Evolutionary conservation across 164 flowering plant genomes (phyloP).

Genomic region (Euptelea pleiosperma): DNA sequence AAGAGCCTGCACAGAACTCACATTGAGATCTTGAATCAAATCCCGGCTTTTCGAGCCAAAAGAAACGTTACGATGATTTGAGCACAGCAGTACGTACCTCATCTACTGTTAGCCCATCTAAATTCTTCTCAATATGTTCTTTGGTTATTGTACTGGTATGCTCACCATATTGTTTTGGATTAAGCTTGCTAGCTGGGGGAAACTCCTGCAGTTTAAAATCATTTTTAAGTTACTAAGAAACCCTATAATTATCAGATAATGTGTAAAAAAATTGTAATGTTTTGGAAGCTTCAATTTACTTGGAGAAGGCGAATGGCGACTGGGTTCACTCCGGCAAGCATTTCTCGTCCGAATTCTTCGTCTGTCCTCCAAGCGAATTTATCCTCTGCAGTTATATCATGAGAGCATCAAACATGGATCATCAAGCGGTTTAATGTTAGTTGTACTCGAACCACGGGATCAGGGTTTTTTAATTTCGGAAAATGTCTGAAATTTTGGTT

Average conservation of each 20-base stretch:
- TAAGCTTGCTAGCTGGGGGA: slow-evolving; percentile 79
- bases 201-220: slow-evolving; percentile 49
- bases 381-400: slow-evolving; percentile 40
- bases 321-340: slow-evolving; percentile 95
- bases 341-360: slow-evolving; percentile 87
- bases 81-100: slow-evolving; percentile 31
- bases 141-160: slow-evolving; percentile 59
- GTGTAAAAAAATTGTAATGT: too few relatives aligned
- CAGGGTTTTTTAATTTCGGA: too few relatives aligned
- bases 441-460: too few relatives aligned
- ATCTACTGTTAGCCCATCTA: slow-evolving; percentile 58
- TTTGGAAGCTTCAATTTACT: slow-evolving; percentile 29
- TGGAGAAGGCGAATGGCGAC: slow-evolving; percentile 57
- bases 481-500: too few relatives aligned
- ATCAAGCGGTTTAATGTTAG: too few relatives aligned
- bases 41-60: neutral
- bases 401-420: too few relatives aligned
- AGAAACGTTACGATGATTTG: neutral
- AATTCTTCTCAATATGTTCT: slow-evolving; percentile 46
- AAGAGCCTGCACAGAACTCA: slow-evolving; percentile 38
- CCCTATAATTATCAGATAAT: neutral
- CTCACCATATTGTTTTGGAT: slow-evolving; percentile 55
- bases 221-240: slow-evolving; percentile 1
- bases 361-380: slow-evolving; percentile 88
- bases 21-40: neutral